Evolutionary conservation across 2,329 filamentous ascomycete genomes (phyloP).

Genomic region (Penicillium sp.): DNA sequence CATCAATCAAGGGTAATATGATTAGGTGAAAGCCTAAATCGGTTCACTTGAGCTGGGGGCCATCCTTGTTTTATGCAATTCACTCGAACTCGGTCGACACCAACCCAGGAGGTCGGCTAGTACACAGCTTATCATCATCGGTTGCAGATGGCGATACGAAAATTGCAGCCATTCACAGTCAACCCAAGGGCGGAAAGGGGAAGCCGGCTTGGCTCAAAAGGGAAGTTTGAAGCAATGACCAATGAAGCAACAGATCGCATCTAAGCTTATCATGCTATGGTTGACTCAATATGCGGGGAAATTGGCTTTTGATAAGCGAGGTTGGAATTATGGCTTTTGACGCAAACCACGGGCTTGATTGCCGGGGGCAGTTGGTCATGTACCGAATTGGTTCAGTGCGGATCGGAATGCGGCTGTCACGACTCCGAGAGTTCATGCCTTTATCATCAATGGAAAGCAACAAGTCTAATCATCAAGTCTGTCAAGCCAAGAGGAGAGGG

Average conservation of each 20-base stretch:
- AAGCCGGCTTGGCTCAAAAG: constrained; percentile 11
- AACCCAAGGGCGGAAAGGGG: background rate
- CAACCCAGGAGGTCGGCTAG: background rate
- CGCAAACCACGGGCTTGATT: background rate
- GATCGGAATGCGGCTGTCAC: background rate
- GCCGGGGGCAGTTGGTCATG: background rate
- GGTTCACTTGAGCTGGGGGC: background rate
- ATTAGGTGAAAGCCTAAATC: background rate
- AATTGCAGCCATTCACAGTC: constrained; percentile 8
- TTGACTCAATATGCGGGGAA: constrained; percentile 11
- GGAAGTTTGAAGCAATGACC: constrained; percentile 23
- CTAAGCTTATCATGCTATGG: constrained; percentile 7
- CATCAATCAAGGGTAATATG: background rate
- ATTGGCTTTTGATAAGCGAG: background rate
- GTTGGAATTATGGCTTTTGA: constrained; percentile 5
- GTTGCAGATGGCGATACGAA: background rate
- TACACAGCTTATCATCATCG: background rate
- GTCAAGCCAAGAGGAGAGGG: background rate
- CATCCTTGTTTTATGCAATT: background rate
- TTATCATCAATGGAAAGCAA: background rate
- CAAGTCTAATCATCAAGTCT: background rate
- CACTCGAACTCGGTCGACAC: background rate
- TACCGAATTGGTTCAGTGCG: too few species aligned
- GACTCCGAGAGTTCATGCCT: background rate
- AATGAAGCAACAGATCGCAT: constrained; percentile 1